Evolutionary conservation across 2,329 filamentous ascomycete species (phyloP).

Genomic region (Chaetothyriales sp.): DNA sequence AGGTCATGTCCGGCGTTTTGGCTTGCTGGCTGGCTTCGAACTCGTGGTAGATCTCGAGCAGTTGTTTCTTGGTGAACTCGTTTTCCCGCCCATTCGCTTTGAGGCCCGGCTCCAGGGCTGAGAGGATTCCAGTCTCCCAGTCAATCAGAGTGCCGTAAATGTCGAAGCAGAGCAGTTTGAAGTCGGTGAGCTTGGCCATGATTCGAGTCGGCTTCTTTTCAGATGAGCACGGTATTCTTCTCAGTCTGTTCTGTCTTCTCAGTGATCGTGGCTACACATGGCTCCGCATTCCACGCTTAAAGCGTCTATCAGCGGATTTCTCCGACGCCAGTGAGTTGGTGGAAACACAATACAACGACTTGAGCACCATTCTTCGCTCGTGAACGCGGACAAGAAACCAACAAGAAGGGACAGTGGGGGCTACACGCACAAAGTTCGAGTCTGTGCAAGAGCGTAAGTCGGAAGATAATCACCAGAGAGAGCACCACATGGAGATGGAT

Average conservation of each 20-base stretch:
- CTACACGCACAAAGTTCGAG: too few species aligned
- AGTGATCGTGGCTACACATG: too few species aligned
- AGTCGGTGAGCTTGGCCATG: slow-evolving; percentile 9
- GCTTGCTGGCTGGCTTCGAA: slow-evolving; percentile 36
- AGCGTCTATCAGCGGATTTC: background rate
- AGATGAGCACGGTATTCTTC: too few species aligned
- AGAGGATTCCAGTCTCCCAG: slow-evolving; percentile 54
- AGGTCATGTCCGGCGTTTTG: slow-evolving; percentile 41
- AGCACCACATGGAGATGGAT: too few species aligned
- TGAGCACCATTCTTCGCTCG: background rate
- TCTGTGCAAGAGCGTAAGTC: too few species aligned
- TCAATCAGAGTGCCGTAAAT: slow-evolving; percentile 68
- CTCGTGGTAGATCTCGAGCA: slow-evolving; percentile 19
- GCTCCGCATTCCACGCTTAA: background rate
- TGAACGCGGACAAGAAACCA: background rate
- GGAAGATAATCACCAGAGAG: too few species aligned
- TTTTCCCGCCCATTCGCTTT: background rate
- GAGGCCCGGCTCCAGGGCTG: slow-evolving; percentile 33
- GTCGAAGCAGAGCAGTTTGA: slow-evolving; percentile 51
- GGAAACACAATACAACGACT: background rate
- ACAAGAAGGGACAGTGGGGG: too few species aligned
- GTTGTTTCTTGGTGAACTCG: slow-evolving; percentile 2
- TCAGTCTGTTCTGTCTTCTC: too few species aligned
- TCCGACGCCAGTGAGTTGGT: background rate
- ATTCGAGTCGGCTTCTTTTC: background rate